phyloP scores from a whole-genome alignment of 495 filamentous ascomycete species.

The Aspergillus homomorphus region DNA sequence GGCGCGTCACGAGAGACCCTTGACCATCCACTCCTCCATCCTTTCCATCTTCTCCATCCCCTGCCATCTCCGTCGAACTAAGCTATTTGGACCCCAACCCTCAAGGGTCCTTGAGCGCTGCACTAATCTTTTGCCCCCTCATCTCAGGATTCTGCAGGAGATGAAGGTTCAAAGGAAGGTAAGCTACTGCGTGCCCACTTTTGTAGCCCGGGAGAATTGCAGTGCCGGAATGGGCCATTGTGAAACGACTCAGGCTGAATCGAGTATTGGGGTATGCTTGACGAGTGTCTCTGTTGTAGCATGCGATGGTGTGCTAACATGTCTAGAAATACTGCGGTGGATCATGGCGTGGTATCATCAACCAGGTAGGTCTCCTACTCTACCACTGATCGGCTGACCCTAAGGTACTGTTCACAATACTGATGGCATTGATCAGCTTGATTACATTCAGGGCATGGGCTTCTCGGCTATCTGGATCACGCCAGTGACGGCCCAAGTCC shows the following conservation, averaged over 20 bases:
- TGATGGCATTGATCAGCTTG: constrained; percentile 25
- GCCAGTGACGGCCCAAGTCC: constrained; percentile 63
- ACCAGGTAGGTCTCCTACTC: constrained; percentile 43
- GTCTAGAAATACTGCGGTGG: constrained; percentile 68
- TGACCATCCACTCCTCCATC: no score
- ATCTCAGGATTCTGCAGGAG: not conserved
- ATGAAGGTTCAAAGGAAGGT: not conserved
- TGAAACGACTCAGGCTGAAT: not conserved
- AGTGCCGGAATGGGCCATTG: not conserved
- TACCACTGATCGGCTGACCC: not conserved
- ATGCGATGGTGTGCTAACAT: not conserved
- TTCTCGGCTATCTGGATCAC: constrained; percentile 85
- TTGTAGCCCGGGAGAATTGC: not conserved
- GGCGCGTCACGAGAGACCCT: no score
- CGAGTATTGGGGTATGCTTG: constrained; percentile 25
- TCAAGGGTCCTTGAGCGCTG: not conserved
- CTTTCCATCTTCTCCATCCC: no score
- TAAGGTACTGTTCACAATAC: constrained; percentile 15
- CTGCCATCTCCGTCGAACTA: not conserved
- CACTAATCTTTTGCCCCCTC: not conserved
- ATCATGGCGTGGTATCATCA: constrained; percentile 68
- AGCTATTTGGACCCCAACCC: not conserved
- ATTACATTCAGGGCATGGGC: constrained; percentile 68
- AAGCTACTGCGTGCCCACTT: not conserved
- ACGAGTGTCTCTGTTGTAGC: not conserved